phyloP scores from a whole-genome alignment of 257 asterid genomes.

The Plectranthus barbatus region DNA sequence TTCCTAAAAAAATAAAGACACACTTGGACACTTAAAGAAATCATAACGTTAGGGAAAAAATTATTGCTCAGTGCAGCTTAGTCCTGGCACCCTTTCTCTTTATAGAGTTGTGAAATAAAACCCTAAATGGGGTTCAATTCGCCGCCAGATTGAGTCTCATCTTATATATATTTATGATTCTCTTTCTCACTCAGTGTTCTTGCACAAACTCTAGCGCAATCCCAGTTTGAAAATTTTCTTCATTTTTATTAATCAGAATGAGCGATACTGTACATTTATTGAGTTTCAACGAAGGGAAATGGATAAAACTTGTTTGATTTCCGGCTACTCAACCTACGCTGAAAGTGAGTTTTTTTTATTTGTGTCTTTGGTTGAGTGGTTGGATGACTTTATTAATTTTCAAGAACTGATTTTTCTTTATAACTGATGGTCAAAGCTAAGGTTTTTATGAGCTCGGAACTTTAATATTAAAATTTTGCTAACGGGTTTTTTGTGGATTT shows the following conservation, averaged over 20 bases:
- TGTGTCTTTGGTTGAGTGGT: constrained; percentile 19
- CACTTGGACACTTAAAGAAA: not conserved
- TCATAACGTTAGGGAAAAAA: not conserved
- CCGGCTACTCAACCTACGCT: constrained; percentile 11
- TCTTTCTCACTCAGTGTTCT: constrained; percentile 15
- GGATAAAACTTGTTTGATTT: constrained; percentile 14
- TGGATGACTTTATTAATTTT: constrained; percentile 15
- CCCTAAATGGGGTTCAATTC: constrained; percentile 76
- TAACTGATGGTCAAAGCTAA: constrained; percentile 31
- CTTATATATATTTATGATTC: constrained; percentile 20
- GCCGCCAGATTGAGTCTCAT: constrained; percentile 68
- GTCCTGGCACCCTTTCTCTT: not conserved
- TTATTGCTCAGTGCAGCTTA: not conserved
- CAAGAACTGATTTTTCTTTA: constrained; percentile 9
- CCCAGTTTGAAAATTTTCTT: not conserved
- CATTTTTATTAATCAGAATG: not conserved
- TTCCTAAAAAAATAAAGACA: constrained; percentile 1
- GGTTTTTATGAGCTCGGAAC: constrained; percentile 22
- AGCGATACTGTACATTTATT: constrained; percentile 7
- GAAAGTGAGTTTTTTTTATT: constrained; percentile 10
- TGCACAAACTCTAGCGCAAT: constrained; percentile 19
- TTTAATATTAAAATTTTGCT: constrained; percentile 14
- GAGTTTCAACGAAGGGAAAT: constrained; percentile 20
- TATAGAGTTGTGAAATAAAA: constrained; percentile 35
- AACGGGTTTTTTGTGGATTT: constrained; percentile 11